Conservation (phyloP, 257 asterid genomes). For the Solanum chilense region DNA sequence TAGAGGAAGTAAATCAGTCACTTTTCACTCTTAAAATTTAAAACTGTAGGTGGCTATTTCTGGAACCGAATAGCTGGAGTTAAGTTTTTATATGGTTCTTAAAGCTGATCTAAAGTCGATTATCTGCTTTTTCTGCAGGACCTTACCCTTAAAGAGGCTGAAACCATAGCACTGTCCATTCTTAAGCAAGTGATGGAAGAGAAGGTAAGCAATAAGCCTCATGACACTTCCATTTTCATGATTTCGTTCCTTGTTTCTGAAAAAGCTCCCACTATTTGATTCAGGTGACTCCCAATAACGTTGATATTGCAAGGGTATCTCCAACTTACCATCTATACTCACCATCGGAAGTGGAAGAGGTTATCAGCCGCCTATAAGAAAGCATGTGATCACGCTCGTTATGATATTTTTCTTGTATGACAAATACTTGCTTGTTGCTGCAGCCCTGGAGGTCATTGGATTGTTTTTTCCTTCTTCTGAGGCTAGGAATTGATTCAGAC, state of each 20-base stretch:
- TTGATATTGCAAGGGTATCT: constrained; percentile 58
- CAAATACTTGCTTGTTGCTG: background rate
- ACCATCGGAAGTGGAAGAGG: constrained; percentile 53
- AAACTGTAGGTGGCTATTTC: background rate
- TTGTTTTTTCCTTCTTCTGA: background rate
- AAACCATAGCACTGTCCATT: constrained; percentile 49
- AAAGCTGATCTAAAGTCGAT: background rate
- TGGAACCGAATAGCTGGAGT: background rate
- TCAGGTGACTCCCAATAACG: constrained; percentile 64
- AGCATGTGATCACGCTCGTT: background rate
- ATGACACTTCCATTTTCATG: background rate
- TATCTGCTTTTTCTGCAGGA: constrained; percentile 24
- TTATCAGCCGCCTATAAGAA: constrained; percentile 40
- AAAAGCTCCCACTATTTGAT: background rate
- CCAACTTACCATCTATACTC: constrained; percentile 60
- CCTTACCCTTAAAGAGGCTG: constrained; percentile 49
- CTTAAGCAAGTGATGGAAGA: constrained; percentile 66
- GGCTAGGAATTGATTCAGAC: background rate
- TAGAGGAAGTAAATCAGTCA: background rate
- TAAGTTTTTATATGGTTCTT: background rate
- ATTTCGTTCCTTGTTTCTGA: background rate
- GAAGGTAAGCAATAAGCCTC: constrained; percentile 35
- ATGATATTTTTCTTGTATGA: background rate
- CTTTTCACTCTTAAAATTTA: background rate
- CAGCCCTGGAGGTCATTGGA: background rate